Evolutionary conservation across 177 flowering plant genomes (phyloP).

Genomic region (Tripterygium wilfordii): DNA sequence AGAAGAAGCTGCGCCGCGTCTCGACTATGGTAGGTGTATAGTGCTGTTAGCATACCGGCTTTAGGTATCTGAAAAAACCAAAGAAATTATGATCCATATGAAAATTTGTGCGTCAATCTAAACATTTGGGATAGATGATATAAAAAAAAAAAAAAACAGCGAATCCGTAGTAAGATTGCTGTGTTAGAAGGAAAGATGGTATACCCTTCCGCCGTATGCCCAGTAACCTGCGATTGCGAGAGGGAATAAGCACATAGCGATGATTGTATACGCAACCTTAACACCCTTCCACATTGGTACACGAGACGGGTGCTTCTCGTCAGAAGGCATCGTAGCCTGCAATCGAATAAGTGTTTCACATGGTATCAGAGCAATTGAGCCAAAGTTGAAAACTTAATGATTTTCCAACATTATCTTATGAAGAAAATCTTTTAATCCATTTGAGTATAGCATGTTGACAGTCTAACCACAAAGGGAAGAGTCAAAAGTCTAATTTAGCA

Average conservation of each 20-base stretch:
- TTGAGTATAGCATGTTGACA: background rate
- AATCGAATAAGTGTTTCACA: background rate
- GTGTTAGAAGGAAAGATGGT: too few relatives aligned
- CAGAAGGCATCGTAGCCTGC: conserved; percentile 51
- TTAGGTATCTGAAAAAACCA: conserved; percentile 25
- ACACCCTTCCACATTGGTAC: conserved; percentile 49
- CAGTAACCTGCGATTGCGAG: conserved; percentile 42
- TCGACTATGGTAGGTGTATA: conserved; percentile 16
- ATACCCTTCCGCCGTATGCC: conserved; percentile 42
- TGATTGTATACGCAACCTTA: conserved; percentile 24
- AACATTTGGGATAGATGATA: background rate
- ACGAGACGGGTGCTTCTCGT: conserved; percentile 33
- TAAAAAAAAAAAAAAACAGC: too few relatives aligned
- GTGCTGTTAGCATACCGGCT: conserved; percentile 31
- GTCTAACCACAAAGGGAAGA: background rate
- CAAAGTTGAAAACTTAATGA: too few relatives aligned
- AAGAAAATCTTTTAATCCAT: too few relatives aligned
- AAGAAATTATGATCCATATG: background rate
- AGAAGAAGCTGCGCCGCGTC: conserved; percentile 16
- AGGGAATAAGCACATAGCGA: conserved; percentile 29
- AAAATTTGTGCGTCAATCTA: background rate
- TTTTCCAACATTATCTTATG: too few relatives aligned
- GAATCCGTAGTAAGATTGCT: background rate
- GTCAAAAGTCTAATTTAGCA: background rate
- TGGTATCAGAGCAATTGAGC: too few relatives aligned